phyloP scores from a whole-genome alignment of 257 asterid genomes.

The Capsicum baccatum region DNA sequence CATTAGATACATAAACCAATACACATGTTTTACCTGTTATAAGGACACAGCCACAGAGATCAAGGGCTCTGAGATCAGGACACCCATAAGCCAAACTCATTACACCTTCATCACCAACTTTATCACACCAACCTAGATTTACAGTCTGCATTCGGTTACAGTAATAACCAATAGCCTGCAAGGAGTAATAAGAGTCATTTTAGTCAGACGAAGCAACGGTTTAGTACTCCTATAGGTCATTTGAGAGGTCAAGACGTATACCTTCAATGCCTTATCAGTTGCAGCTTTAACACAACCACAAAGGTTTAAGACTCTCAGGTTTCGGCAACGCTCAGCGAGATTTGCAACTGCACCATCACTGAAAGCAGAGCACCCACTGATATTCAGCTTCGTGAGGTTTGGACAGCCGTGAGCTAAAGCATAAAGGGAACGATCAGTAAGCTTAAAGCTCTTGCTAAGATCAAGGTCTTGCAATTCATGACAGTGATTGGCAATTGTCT shows the following conservation, averaged over 20 bases:
- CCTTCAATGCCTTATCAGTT: constrained; percentile 91
- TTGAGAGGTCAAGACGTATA: constrained; percentile 26
- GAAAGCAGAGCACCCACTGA: constrained; percentile 89
- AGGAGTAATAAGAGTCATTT: neutral
- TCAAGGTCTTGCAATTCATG: constrained; percentile 86
- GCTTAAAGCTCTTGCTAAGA: constrained; percentile 85
- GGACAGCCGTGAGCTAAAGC: constrained; percentile 86
- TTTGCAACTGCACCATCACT: constrained; percentile 80
- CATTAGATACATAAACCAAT: neutral
- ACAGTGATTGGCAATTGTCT: constrained; percentile 65
- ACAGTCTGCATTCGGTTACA: constrained; percentile 78
- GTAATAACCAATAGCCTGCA: constrained; percentile 85
- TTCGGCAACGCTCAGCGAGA: constrained; percentile 68
- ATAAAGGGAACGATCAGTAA: constrained; percentile 75
- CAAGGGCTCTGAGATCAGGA: constrained; percentile 83
- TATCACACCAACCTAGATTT: constrained; percentile 96
- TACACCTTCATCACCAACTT: constrained; percentile 87
- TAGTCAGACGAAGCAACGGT: neutral
- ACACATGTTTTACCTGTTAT: constrained; percentile 65
- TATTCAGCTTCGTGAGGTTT: constrained; percentile 73
- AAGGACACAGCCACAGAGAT: constrained; percentile 92
- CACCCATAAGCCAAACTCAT: constrained; percentile 96
- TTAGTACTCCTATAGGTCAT: neutral
- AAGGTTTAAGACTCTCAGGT: constrained; percentile 73
- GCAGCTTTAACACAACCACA: constrained; percentile 92